A percentile compares a stretch with the other conserved stretches of the same genome.
Evolutionary conservation across 345 rosid genomes (phyloP).

Genomic region (Lepidium sativum): DNA sequence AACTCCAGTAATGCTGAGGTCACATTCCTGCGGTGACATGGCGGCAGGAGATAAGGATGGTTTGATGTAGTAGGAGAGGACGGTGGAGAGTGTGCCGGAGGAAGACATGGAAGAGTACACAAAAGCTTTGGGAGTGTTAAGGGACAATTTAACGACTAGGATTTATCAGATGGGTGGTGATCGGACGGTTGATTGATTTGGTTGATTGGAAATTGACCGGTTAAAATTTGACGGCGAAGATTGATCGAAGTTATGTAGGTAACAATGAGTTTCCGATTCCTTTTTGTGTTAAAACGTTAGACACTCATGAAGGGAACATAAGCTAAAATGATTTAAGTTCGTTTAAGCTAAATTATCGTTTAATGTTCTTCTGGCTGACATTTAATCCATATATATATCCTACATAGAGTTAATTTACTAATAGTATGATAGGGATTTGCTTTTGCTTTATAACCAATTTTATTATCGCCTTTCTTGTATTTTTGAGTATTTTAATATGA

Average conservation of each 20-base stretch:
- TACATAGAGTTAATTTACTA: background rate
- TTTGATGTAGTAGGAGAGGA: slow-evolving; percentile 26
- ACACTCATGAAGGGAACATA: background rate
- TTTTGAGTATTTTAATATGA: no score
- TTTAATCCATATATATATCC: background rate
- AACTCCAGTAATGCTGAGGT: slow-evolving; percentile 10
- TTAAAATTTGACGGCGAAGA: slow-evolving; percentile 3
- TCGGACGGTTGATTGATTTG: slow-evolving; percentile 7
- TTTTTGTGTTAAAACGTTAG: background rate
- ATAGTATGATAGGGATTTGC: background rate
- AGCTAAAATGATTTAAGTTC: background rate
- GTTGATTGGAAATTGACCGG: background rate
- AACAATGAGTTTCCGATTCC: background rate
- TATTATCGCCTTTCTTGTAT: background rate
- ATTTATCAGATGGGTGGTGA: slow-evolving; percentile 8
- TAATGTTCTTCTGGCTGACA: background rate
- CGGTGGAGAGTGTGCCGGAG: slow-evolving; percentile 24
- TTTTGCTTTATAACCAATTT: background rate
- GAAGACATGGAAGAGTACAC: slow-evolving; percentile 22
- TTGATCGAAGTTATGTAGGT: slow-evolving; percentile 1
- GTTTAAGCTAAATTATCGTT: background rate
- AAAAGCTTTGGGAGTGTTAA: slow-evolving; percentile 5
- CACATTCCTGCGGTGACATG: background rate
- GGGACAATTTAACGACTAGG: slow-evolving; percentile 8
- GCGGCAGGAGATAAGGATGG: background rate